phyloP scores from a whole-genome alignment of 345 rosid genomes.

The Carallia pectinifolia region DNA sequence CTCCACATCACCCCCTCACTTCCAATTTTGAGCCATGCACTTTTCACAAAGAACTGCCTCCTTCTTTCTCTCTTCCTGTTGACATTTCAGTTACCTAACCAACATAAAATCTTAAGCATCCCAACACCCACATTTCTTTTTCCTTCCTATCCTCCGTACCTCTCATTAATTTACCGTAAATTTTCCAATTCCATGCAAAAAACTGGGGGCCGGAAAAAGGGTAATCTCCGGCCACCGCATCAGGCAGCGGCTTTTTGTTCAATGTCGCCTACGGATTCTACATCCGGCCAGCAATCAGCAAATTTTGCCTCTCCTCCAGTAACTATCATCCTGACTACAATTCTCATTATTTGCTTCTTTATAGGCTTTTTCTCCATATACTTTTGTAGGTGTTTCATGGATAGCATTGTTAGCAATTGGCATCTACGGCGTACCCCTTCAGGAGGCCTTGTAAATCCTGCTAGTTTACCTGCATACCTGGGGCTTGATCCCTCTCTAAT shows the following conservation, averaged over 20 bases:
- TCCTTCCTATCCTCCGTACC: background rate
- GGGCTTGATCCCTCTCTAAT: conserved; percentile 66
- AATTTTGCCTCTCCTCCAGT: conserved; percentile 40
- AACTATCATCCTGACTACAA: conserved; percentile 47
- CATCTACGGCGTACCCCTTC: conserved; percentile 37
- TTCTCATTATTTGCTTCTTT: conserved; percentile 61
- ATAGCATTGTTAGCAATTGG: conserved; percentile 41
- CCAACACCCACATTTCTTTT: background rate
- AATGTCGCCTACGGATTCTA: conserved; percentile 33
- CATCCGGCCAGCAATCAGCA: background rate
- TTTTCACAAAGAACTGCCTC: background rate
- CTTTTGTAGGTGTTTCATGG: conserved; percentile 59
- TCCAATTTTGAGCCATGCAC: conserved; percentile 28
- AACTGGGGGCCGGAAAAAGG: conserved; percentile 42
- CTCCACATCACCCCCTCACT: conserved; percentile 25
- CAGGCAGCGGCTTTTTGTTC: conserved; percentile 8
- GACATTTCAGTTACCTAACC: background rate
- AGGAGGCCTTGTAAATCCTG: conserved; percentile 17
- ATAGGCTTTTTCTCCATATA: conserved; percentile 62
- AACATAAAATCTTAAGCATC: background rate
- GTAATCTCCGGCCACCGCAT: conserved; percentile 46
- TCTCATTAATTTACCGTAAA: background rate
- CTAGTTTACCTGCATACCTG: background rate
- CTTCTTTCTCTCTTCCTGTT: conserved; percentile 23
- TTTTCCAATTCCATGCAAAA: conserved; percentile 32